Base-by-base conservation (phyloP, 2,329 filamentous ascomycete species). In the Beauveria sp. region DNA sequence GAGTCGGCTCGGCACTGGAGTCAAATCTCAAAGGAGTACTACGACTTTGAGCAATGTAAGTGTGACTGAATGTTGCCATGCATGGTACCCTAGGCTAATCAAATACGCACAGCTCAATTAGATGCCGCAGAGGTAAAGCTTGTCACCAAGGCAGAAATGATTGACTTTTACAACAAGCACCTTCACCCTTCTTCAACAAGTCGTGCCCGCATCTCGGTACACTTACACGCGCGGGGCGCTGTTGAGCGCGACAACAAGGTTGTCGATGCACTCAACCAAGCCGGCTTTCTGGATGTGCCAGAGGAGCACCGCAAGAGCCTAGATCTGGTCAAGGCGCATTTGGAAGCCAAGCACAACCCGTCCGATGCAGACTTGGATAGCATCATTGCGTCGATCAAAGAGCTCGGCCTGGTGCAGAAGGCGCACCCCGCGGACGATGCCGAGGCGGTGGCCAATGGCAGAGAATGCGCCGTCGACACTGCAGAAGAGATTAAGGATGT, bases 41-140 rank as follows among this genome's bases (percentile, higher is more conserved):
- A 93, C 73, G 92, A 97, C 74, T 99, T 98, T 74, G 83, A 91
- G 69, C 86, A 89, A 71, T 85, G 93, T 92, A 80, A 74, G 59
- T 43, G 31, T 84, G 79, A 1, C 16, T 16, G 40, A 28, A 38
- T n/a, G 3, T 38, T 57, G 26, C 28, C 4, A 3, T 10, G 3
- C 4, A 18, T 28, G 12, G 28, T 16, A 38, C 9, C 9, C 6
- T 4, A 46, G 55, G 54, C 66, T 72, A 65, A 72, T 62, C 26
- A 5, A 24, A 16, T 26, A 24, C 14, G 5, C 28, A 56, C 42
- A 91, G 88, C 84, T 52, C 88, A 91, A 66, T 82, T 84, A 52
- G 93, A 98, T 70, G 93, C 91, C 9, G 85, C 83, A 34, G 78
- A 86, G 58, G 85, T 98, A 68, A 87, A 88, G 69, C 76, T 79